Evolutionary conservation across 2,329 filamentous ascomycete species (phyloP).

Genomic region (Pseudocercospora musae): DNA sequence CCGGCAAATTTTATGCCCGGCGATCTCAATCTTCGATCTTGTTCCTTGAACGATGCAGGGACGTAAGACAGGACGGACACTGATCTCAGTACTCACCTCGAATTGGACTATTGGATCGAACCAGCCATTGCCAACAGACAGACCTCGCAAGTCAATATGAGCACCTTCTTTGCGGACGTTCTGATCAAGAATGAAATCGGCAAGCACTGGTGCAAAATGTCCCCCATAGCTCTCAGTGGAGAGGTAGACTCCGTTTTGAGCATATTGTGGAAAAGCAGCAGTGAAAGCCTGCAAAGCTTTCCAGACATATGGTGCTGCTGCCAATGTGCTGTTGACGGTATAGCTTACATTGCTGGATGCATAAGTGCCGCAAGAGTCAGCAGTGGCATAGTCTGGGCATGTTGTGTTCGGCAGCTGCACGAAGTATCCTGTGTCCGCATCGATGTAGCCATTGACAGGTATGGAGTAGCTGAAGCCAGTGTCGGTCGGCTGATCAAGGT

Average conservation of each 20-base stretch:
- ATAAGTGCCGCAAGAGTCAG: conserved; percentile 52
- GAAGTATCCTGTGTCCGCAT: conserved; percentile 34
- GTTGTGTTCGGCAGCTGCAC: conserved; percentile 31
- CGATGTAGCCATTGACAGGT: conserved; percentile 40
- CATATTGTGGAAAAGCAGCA: conserved; percentile 50
- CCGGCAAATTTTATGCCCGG: background rate
- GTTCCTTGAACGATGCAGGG: background rate
- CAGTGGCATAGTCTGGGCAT: conserved; percentile 19
- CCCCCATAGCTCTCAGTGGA: conserved; percentile 30
- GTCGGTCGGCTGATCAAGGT: conserved; percentile 63
- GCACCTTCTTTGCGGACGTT: conserved; percentile 35
- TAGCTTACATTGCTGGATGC: conserved; percentile 49
- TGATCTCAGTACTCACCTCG: background rate
- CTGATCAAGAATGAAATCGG: conserved; percentile 28
- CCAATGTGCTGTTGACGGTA: conserved; percentile 53
- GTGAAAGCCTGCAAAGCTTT: conserved; percentile 61
- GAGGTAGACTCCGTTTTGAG: conserved; percentile 30
- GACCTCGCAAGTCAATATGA: conserved; percentile 30
- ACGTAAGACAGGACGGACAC: background rate
- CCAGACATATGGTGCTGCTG: conserved; percentile 58
- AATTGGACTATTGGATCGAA: conserved; percentile 55
- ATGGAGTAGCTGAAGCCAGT: conserved; percentile 57
- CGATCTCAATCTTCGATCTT: background rate
- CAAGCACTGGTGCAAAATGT: conserved; percentile 29
- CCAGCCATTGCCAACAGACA: conserved; percentile 54